Base-by-base conservation (phyloP, 805 yeast species). In the Yamadazyma scolyti region DNA sequence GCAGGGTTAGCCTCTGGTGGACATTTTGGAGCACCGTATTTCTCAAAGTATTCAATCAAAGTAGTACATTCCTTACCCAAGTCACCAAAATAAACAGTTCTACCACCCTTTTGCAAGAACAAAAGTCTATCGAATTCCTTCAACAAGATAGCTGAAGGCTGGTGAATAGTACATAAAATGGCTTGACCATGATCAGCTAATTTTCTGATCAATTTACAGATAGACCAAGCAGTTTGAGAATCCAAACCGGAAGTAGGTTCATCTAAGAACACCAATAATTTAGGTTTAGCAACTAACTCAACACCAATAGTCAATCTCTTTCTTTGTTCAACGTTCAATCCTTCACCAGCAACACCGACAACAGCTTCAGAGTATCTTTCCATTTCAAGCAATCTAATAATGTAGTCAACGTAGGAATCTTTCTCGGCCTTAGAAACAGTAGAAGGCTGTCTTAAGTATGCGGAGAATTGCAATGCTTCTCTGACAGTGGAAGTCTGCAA, bases 1-100 rank as follows among this genome's bases (percentile, higher is more conserved):
- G 65, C 65, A 4, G 66, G 65, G 39, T 59, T 59, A 6, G 65
- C 61, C 44, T 57, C 56, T 16, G 40, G 31, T 6, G 64, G 65
- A 50, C 67, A 61, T 25, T 48, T 47, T 23, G 50, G 56, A 23
- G 89, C 88, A 18, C 95, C 84, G 48, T 79, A 59, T 42, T 68
- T 68, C 58, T 82, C 89, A 50, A 82, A 82, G 54, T 82, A 82
- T 36, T 65, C 52, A 29, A 79, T 72, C 53, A 82, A 63, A 3
- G 77, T 63, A 22, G 44, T 35, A 30, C 82, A 79, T 52, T 75
- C 73, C 38, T 69, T 63, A 44, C 93, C 93, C 46, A 82, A 75
- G 40, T 82, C 88, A 46, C 93, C 93, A 52, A 81, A 83, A 57
- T 82, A 83, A 17, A 82, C 89, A 41, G 89, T 82, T 48, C 69